Conservation (phyloP, 805 yeast genomes). For the Metschnikowia cerradonensis region DNA sequence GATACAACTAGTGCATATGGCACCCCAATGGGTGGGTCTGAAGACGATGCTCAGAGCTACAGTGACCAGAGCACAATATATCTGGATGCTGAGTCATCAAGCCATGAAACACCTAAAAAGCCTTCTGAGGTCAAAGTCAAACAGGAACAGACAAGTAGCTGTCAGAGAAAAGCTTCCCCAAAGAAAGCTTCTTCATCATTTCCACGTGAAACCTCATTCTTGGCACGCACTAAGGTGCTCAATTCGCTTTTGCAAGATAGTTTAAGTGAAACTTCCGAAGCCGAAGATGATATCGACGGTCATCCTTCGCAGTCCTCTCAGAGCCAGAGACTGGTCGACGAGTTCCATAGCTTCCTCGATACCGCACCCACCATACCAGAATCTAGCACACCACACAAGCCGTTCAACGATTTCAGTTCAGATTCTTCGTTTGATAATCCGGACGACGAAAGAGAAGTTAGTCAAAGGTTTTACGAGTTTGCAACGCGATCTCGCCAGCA, state of each 20-base stretch:
- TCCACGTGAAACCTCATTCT: not conserved
- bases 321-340: not conserved
- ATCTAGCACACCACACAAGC: not conserved
- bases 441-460: slow-evolving; percentile 8
- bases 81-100: not conserved
- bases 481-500: slow-evolving; percentile 11
- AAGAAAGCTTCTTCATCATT: not conserved
- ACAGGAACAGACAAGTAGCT: not conserved
- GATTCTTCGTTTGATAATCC: slow-evolving; percentile 11
- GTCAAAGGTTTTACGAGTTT: slow-evolving; percentile 9
- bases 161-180: not conserved
- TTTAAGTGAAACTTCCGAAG: not conserved
- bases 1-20: not conserved
- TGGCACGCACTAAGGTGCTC: not conserved
- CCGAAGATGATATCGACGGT: not conserved
- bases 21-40: not conserved
- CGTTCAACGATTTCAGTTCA: slow-evolving; percentile 11
- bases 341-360: not conserved
- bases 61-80: not conserved
- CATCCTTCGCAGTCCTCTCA: not conserved
- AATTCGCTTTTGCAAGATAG: not conserved
- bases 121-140: not conserved
- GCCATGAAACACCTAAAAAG: not conserved
- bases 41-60: not conserved
- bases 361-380: not conserved